Evolutionary conservation across 2,329 filamentous ascomycete species (phyloP), one percentile per base, ranked within the genome.

Genomic region (Cercospora canescens): DNA sequence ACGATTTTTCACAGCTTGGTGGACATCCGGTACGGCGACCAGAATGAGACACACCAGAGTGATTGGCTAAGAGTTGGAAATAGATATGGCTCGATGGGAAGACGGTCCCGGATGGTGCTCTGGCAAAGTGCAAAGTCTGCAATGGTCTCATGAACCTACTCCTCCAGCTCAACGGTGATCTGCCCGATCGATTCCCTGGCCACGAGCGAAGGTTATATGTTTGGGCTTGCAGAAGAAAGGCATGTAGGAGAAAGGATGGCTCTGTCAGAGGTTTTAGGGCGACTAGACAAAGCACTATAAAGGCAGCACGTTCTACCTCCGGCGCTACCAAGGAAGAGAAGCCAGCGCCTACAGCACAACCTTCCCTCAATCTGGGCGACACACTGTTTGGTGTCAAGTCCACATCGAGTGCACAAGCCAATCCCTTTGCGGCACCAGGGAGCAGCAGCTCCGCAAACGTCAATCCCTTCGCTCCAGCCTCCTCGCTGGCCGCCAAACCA

Each of bases 201-300:
- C 92, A 98, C 79, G 93, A 97, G 75, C 86, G 95, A 71, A 88
- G 94, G 68, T 78, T 99, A 18, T 98, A 97, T 75, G 84, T 99
- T 12, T 93, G 96, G 78, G 87, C 87, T 18, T 99, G 95, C 79
- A 86, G 88, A 66, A 86, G 87, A 70, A 92, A 91, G 77, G 83
- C 87, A 11, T 99, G 95, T 76, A 87, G 91, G 73, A 86, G 94
- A 69, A 94, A 93, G 74, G 86, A 89, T 21, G 95, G 95, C 1
- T 94, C 91, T 76, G 85, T 97, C 64, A 87, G 94, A 30, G 91
- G 86, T 0, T 76, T 97, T 45, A 84, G 94, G 66, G 91, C 89
- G 3, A 84, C 92, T 18, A 86, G 88, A 30, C 79, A 88, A 30
- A 69, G 67, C 26, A 66, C 67, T 8, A 35, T 70, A 6, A 61